Base-by-base conservation (phyloP, 2,329 filamentous ascomycete species). In the Diaporthe velutina region DNA sequence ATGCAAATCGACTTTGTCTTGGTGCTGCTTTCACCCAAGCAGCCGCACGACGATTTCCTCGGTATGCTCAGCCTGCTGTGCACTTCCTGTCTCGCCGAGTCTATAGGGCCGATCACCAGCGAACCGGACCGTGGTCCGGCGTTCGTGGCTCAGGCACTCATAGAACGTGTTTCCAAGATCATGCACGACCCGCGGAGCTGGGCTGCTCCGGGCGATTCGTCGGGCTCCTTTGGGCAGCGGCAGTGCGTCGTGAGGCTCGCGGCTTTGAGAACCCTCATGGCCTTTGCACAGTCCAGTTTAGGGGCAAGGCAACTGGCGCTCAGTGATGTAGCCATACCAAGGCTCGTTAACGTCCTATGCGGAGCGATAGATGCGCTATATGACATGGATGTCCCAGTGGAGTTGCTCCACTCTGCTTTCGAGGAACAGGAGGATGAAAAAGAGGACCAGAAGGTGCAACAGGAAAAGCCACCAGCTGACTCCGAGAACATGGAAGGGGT, bases 301-400 rank as follows among this genome's bases (percentile, higher is more conserved):
- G 93, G 93, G 12, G 88, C 90, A 1, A 81, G 86, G 33, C 90
- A 93, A 60, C 88, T 98, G 12, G 93, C 93, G 0, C 84, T 86
- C 7, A 93, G 97, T 81, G 88, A 89, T 4, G 90, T 89, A 54
- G 91, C 92, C 17, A 90, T 98, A 22, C 95, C 94, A 1, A 90
- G 94, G 4, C 85, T 98, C 0, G 92, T 97, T 35, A 90, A 91
- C 35, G 91, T 93, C 5, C 81, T 91, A 19, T 86, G 85, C 68
- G 84, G 83, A 58, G 90, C 96, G 70, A 92, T 97, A 74, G 93
- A 95, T 77, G 91, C 93, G 77, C 84, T 98, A 28, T 94, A 95
- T 80, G 89, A 93, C 7, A 84, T 89, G 28, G 84, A 87, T 33
- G 87, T 93, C 72, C 78, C 76, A 30, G 66, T 78, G 6, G 61